phyloP scores from a whole-genome alignment of 805 yeast species.

The Ogataea chonburiensis region DNA sequence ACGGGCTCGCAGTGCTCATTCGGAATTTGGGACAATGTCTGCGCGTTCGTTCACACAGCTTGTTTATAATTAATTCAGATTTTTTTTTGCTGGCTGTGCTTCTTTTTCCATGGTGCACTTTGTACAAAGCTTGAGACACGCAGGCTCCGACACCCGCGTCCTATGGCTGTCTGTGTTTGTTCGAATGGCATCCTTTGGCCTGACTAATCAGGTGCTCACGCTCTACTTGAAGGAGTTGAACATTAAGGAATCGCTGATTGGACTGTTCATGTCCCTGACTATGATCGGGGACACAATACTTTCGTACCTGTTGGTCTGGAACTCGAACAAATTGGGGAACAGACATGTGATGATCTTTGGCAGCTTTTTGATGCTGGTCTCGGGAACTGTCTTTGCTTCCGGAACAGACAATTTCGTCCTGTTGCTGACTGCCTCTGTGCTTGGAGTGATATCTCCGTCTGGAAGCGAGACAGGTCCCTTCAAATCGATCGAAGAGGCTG shows the following conservation, averaged over 20 bases:
- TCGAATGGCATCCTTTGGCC: constrained; percentile 71
- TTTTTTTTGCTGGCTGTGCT: constrained; percentile 5
- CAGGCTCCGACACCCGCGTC: constrained; percentile 51
- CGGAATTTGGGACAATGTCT: neutral
- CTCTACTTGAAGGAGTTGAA: constrained; percentile 57
- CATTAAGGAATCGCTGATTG: constrained; percentile 58
- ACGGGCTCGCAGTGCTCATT: constrained; percentile 1
- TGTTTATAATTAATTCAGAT: neutral
- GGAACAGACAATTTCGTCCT: constrained; percentile 49
- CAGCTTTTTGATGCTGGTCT: constrained; percentile 59
- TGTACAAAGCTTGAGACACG: constrained; percentile 33
- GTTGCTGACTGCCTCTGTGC: constrained; percentile 65
- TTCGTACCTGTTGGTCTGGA: constrained; percentile 71
- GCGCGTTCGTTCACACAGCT: too few relatives aligned
- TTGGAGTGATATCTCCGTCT: constrained; percentile 86
- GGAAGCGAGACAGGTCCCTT: constrained; percentile 93
- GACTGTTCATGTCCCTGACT: constrained; percentile 79
- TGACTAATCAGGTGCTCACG: constrained; percentile 76
- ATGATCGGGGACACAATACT: constrained; percentile 74
- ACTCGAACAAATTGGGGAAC: constrained; percentile 71
- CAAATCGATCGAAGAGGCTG: constrained; percentile 79
- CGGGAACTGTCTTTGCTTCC: constrained; percentile 66
- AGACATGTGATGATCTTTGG: constrained; percentile 63
- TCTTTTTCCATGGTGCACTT: constrained; percentile 33
- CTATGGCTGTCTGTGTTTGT: constrained; percentile 69